A percentile compares a stretch with the other conserved stretches of the same genome.
Conservation (phyloP, 257 asterid species). For the Asclepias syriaca region DNA sequence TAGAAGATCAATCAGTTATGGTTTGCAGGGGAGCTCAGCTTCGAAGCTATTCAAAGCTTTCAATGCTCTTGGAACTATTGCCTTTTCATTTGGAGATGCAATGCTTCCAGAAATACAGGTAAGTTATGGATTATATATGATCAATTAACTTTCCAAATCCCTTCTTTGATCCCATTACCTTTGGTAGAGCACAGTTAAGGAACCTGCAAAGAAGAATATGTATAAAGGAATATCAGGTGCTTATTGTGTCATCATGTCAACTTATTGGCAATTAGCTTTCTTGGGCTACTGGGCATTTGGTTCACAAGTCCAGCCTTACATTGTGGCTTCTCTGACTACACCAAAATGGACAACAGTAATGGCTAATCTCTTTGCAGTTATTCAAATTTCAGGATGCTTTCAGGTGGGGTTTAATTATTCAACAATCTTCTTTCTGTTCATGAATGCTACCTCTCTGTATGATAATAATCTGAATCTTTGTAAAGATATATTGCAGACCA, state of each 20-base stretch:
- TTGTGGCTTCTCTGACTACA: slow-evolving; percentile 44
- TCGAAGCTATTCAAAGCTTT: slow-evolving; percentile 41
- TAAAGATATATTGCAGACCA: slow-evolving; percentile 59
- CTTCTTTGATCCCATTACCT: neutral
- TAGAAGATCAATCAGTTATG: slow-evolving; percentile 26
- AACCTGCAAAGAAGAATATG: slow-evolving; percentile 42
- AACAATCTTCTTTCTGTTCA: neutral
- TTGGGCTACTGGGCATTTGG: slow-evolving; percentile 64
- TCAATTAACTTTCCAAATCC: neutral
- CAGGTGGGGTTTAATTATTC: slow-evolving; percentile 26
- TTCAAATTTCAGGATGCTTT: slow-evolving; percentile 57
- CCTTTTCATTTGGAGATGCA: slow-evolving; percentile 67
- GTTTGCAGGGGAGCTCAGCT: slow-evolving; percentile 40
- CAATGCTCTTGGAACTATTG: slow-evolving; percentile 55
- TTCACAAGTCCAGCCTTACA: slow-evolving; percentile 48
- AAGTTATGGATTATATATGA: neutral
- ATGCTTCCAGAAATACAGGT: slow-evolving; percentile 71
- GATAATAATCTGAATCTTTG: neutral
- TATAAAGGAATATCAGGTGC: slow-evolving; percentile 57
- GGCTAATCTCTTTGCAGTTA: slow-evolving; percentile 56
- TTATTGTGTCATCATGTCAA: slow-evolving; percentile 35
- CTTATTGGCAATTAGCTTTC: slow-evolving; percentile 59
- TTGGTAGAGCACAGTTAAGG: slow-evolving; percentile 43
- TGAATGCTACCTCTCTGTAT: too few species aligned
- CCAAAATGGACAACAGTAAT: slow-evolving; percentile 47